Evolutionary conservation across 169 alveolate genomes (phyloP).

Genomic region (Blepharisma undulans): DNA sequence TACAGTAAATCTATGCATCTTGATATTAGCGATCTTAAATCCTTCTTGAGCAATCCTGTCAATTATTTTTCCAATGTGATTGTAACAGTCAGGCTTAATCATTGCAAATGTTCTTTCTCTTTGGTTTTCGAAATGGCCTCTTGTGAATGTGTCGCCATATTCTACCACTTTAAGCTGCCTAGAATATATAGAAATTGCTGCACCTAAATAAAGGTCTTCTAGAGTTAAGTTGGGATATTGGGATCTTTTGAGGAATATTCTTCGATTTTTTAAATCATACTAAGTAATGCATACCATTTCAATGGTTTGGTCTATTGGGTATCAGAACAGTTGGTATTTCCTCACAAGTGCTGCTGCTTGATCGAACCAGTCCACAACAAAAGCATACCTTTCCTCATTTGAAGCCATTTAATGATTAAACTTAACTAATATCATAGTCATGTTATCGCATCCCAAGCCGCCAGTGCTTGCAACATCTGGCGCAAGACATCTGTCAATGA

Average conservation of each 20-base stretch:
- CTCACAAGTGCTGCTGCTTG: slow-evolving; percentile 73
- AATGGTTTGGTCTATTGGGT: slow-evolving; percentile 74
- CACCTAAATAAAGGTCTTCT: slow-evolving; percentile 75
- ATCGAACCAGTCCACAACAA: slow-evolving; percentile 85
- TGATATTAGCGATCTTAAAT: slow-evolving; percentile 72
- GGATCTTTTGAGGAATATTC: slow-evolving; percentile 79
- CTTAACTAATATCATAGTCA: slow-evolving; percentile 90
- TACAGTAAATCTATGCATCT: slow-evolving; percentile 74
- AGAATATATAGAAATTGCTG: slow-evolving; percentile 79
- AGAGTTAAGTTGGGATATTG: slow-evolving; percentile 67
- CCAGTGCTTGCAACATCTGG: slow-evolving; percentile 85
- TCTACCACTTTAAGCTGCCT: slow-evolving; percentile 82
- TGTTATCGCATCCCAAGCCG: slow-evolving; percentile 95
- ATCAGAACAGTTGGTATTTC: slow-evolving; percentile 73
- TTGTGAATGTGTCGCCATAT: slow-evolving; percentile 85
- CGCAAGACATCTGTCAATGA: slow-evolving; percentile 89
- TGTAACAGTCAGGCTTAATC: slow-evolving; percentile 89
- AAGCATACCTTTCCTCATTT: slow-evolving; percentile 69
- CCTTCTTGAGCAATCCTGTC: slow-evolving; percentile 67
- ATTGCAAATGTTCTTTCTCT: slow-evolving; percentile 80
- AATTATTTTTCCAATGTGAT: slow-evolving; percentile 82
- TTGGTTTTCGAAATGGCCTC: slow-evolving; percentile 62
- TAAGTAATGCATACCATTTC: slow-evolving; percentile 63
- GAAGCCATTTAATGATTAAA: slow-evolving; percentile 53
- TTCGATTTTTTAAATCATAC: slow-evolving; percentile 80